Conservation (phyloP, 2,329 filamentous ascomycete genomes). For the Karstenula rhodostoma region DNA sequence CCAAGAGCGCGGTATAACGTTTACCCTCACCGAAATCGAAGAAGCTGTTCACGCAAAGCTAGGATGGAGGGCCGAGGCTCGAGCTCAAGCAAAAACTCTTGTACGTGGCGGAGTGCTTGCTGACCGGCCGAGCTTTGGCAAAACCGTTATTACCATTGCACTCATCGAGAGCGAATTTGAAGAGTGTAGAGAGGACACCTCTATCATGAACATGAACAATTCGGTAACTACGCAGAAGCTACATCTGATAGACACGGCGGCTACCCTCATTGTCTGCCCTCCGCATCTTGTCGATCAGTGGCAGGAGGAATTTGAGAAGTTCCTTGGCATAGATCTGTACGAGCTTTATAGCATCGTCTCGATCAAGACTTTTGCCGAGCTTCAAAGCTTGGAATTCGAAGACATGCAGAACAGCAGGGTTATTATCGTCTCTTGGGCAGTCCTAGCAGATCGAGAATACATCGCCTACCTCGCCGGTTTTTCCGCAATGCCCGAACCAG, state of each 20-base stretch:
- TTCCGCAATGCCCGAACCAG: constrained; percentile 54
- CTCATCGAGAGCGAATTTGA: constrained; percentile 60
- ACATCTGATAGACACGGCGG: constrained; percentile 56
- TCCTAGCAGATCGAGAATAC: constrained; percentile 60
- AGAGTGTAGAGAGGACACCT: constrained; percentile 5
- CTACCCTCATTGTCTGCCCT: constrained; percentile 69
- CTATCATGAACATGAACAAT: constrained; percentile 5
- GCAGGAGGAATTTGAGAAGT: constrained; percentile 62
- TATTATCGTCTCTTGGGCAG: constrained; percentile 61
- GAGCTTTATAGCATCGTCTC: constrained; percentile 54
- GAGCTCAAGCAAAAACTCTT: constrained; percentile 50
- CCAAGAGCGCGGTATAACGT: constrained; percentile 57
- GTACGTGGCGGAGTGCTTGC: constrained; percentile 69
- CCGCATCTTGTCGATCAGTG: constrained; percentile 65
- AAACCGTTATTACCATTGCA: constrained; percentile 68
- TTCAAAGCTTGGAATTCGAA: constrained; percentile 54
- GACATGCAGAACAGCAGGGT: constrained; percentile 61
- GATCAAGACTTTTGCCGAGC: constrained; percentile 50
- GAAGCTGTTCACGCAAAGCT: constrained; percentile 61
- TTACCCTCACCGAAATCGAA: constrained; percentile 59
- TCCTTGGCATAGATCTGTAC: constrained; percentile 48
- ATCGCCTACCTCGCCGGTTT: constrained; percentile 60
- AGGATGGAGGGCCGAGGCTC: constrained; percentile 66
- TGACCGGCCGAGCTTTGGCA: constrained; percentile 72
- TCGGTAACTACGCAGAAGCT: constrained; percentile 8